Evolutionary conservation across 2,329 filamentous ascomycete genomes (phyloP).

Genomic region (Penicillium paneum): DNA sequence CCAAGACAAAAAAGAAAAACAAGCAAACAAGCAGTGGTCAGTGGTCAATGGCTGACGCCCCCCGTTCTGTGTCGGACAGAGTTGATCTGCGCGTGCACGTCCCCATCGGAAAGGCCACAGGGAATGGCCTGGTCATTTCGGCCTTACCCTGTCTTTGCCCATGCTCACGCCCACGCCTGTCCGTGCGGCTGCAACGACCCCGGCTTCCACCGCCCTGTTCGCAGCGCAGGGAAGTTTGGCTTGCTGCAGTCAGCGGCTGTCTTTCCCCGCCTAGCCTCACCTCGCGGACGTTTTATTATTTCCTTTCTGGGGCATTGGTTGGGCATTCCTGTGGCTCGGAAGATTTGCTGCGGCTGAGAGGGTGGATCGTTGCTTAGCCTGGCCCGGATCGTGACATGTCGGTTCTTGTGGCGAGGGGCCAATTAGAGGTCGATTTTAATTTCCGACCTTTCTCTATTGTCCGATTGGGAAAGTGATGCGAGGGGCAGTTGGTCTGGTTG

Average conservation of each 20-base stretch:
- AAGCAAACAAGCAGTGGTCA: conserved; percentile 3
- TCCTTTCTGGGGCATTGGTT: neutral
- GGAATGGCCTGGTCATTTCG: neutral
- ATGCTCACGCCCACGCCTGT: conserved; percentile 6
- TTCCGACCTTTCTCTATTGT: conserved; percentile 13
- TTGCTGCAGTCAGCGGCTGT: neutral
- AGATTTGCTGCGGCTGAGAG: conserved; percentile 12
- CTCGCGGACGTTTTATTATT: neutral
- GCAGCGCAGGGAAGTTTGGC: neutral
- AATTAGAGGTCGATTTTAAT: conserved; percentile 18
- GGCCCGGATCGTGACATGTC: conserved; percentile 17
- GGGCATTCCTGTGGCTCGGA: conserved; percentile 11
- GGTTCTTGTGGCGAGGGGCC: conserved; percentile 10
- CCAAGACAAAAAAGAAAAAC: conserved; percentile 1
- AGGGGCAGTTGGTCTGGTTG: conserved; percentile 9
- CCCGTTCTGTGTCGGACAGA: neutral
- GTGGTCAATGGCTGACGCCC: neutral
- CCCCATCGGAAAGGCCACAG: neutral
- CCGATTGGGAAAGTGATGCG: conserved; percentile 16
- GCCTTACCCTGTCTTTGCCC: neutral
- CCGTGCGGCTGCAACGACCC: conserved; percentile 1
- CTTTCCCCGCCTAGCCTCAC: neutral
- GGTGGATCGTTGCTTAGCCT: conserved; percentile 10
- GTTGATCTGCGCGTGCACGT: neutral
- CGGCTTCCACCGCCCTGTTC: conserved; percentile 2